A percentile compares a stretch with the other conserved stretches of the same genome.
These are phyloP conservation scores for Pleodorina starrii DNA, from an alignment of 139 green algal species.

Conservation along the genomic window DNA sequence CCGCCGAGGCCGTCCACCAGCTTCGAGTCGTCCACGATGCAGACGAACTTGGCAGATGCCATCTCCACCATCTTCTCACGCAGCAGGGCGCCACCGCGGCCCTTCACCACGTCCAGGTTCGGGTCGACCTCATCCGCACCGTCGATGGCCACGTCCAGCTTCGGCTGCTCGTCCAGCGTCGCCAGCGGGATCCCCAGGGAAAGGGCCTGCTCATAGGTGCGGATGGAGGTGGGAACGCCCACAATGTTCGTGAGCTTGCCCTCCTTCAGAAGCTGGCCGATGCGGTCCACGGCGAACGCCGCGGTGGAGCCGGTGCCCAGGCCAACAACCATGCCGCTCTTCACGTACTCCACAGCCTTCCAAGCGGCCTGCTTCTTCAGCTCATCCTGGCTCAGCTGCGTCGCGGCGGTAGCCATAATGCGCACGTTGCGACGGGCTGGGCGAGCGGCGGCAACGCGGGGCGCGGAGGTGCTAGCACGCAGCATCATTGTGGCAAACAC, in stretches of 20 bases:
- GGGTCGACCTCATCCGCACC: constrained; percentile 98
- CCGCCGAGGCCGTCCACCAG: constrained; percentile 90
- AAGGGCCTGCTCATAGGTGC: constrained; percentile 93
- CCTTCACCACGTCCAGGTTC: constrained; percentile 98
- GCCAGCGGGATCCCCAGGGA: constrained; percentile 96
- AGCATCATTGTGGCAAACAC: constrained; percentile 38
- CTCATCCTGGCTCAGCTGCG: constrained; percentile 86
- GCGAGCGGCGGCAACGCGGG: constrained; percentile 4
- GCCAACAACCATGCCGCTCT: constrained; percentile 96
- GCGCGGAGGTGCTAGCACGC: neutral
- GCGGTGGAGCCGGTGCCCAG: constrained; percentile 98
- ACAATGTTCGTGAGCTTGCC: constrained; percentile 97
- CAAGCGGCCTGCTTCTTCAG: constrained; percentile 96
- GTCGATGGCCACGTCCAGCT: constrained; percentile 98
- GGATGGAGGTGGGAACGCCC: constrained; percentile 93
- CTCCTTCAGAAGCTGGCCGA: constrained; percentile 93
- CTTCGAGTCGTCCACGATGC: constrained; percentile 99
- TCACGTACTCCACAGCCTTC: constrained; percentile 98
- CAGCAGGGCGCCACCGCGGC: constrained; percentile 96
- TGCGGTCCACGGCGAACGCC: constrained; percentile 98
- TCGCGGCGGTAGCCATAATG: constrained; percentile 19
- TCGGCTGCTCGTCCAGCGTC: constrained; percentile 94
- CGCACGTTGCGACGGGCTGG: constrained; percentile 23
- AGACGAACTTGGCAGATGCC: constrained; percentile 95
- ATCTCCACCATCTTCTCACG: constrained; percentile 99